phyloP scores from a whole-genome alignment of 768 basidiomycete species.

The Lactifluus subvellereus region DNA sequence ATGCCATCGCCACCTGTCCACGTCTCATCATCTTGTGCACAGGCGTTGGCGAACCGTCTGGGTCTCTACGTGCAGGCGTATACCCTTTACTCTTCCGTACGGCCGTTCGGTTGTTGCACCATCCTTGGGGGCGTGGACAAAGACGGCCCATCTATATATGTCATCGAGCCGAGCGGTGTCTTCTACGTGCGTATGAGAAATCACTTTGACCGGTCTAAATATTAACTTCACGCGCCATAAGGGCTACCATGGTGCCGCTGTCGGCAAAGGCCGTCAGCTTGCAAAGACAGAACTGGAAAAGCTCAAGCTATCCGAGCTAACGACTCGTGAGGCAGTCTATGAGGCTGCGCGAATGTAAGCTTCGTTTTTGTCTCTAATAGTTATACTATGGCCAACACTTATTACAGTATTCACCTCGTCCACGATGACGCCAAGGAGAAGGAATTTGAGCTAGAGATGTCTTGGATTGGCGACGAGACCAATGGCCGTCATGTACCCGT shows the following conservation, averaged over 20 bases:
- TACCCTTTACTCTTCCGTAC: constrained; percentile 95
- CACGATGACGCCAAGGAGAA: constrained; percentile 99
- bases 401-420: constrained; percentile 83
- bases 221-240: constrained; percentile 29
- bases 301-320: constrained; percentile 76
- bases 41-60: constrained; percentile 70
- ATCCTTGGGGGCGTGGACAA: constrained; percentile 88
- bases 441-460: constrained; percentile 96
- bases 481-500: constrained; percentile 74
- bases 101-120: constrained; percentile 94
- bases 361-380: constrained; percentile 12
- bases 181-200: constrained; percentile 57
- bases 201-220: neutral
- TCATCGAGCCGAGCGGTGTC: constrained; percentile 93
- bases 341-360: constrained; percentile 95
- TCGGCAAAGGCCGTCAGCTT: constrained; percentile 95
- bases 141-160: constrained; percentile 77
- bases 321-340: constrained; percentile 77
- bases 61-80: constrained; percentile 91
- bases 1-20: neutral
- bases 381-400: constrained; percentile 1
- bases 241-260: constrained; percentile 96
- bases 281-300: constrained; percentile 99
- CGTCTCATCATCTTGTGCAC: constrained; percentile 17
- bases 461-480: constrained; percentile 89